These are phyloP conservation scores for Catharanthus roseus DNA, from an alignment of 257 asterid genomes.

Conservation along the genomic window DNA sequence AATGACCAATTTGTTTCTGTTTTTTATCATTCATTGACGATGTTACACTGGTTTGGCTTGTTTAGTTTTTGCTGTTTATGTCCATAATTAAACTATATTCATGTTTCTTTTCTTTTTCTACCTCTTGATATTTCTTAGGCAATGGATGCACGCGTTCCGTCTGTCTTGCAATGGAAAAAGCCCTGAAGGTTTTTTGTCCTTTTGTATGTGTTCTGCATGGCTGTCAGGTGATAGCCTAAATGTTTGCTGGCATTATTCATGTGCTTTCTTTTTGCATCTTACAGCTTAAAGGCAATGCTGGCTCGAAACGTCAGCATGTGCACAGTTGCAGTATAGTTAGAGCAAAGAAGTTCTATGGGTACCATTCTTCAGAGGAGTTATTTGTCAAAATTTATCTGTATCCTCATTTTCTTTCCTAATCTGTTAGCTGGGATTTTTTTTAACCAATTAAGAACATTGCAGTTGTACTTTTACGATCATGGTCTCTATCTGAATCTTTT, in stretches of 20 bases:
- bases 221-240: conserved; percentile 4
- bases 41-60: neutral
- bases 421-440: neutral
- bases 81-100: conserved; percentile 1
- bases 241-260: conserved; percentile 19
- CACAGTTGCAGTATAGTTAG: conserved; percentile 78
- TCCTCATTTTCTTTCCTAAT: conserved; percentile 35
- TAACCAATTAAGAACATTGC: neutral
- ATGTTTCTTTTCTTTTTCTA: conserved; percentile 17
- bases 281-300: conserved; percentile 76
- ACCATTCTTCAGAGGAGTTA: conserved; percentile 80
- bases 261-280: conserved; percentile 18
- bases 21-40: neutral
- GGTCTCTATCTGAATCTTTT: neutral
- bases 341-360: conserved; percentile 84
- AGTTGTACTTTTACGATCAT: neutral
- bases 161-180: conserved; percentile 73
- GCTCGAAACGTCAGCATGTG: conserved; percentile 87
- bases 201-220: neutral
- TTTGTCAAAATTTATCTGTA: conserved; percentile 93
- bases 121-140: conserved; percentile 40
- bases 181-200: conserved; percentile 64
- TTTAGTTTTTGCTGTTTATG: neutral
- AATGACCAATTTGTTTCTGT: neutral
- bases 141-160: conserved; percentile 41